Evolutionary conservation across 176 grass and related monocot species (phyloP).

Genomic region (Avena insularis): DNA sequence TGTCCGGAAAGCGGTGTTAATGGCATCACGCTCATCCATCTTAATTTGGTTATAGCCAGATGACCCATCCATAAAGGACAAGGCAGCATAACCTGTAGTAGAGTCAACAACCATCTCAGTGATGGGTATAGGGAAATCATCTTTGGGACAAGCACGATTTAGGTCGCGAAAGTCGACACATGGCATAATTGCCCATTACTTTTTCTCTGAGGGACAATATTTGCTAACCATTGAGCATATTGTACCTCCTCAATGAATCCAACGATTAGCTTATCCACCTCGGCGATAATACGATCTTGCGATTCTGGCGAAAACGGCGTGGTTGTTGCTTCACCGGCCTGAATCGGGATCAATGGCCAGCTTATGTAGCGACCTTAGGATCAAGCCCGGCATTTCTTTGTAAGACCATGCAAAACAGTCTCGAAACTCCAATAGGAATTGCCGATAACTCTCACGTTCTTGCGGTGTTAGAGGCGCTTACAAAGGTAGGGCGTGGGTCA

Average conservation of each 20-base stretch:
- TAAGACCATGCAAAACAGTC: neutral
- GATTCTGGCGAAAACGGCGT: neutral
- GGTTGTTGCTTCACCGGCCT: neutral
- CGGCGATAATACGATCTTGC: neutral
- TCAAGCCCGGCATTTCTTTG: neutral
- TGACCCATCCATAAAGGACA: neutral
- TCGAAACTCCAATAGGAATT: neutral
- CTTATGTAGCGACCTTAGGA: neutral
- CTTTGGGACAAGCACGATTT: neutral
- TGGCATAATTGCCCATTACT: neutral
- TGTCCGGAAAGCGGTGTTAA: neutral
- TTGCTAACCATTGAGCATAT: neutral
- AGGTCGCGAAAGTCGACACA: neutral
- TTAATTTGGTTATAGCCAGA: too few relatives aligned
- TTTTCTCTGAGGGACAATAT: neutral
- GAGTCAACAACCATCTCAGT: neutral
- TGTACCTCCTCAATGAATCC: neutral
- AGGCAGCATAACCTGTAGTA: neutral
- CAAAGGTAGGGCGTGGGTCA: neutral
- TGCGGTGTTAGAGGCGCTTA: neutral
- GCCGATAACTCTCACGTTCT: neutral
- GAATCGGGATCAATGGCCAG: neutral
- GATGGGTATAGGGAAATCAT: constrained; percentile 11
- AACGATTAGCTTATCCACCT: neutral
- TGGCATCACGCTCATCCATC: neutral